A percentile compares a stretch with the other conserved stretches of the same genome.
Evolutionary conservation across 441 rosid species (phyloP).

Genomic region (Capsella rubella): DNA sequence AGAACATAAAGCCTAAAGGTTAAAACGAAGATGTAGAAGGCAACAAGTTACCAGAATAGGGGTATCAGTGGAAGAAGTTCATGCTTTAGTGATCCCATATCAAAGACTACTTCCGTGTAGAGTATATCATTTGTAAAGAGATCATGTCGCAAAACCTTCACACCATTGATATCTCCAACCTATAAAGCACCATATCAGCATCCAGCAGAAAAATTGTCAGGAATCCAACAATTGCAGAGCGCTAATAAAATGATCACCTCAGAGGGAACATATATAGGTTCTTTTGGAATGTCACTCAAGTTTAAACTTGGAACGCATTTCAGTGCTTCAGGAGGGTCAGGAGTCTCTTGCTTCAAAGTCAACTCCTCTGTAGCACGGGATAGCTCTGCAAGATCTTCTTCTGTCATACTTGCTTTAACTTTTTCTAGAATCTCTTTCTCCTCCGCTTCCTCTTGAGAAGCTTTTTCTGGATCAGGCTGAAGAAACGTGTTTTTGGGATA

Average conservation of each 20-base stretch:
- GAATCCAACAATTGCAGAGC: constrained; percentile 18
- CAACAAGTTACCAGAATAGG: constrained; percentile 79
- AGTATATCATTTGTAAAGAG: constrained; percentile 94
- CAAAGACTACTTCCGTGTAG: constrained; percentile 83
- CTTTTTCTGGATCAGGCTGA: constrained; percentile 92
- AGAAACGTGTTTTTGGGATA: constrained; percentile 26
- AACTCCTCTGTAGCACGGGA: constrained; percentile 85
- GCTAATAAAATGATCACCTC: constrained; percentile 57
- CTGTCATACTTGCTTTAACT: constrained; percentile 80
- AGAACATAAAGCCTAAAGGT: constrained; percentile 19
- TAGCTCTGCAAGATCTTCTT: constrained; percentile 86
- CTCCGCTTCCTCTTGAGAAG: constrained; percentile 77
- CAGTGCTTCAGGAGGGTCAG: constrained; percentile 89
- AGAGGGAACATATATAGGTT: constrained; percentile 71
- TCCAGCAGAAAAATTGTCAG: constrained; percentile 12
- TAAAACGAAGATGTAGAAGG: constrained; percentile 18
- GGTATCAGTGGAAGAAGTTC: constrained; percentile 89
- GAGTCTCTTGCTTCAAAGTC: constrained; percentile 89
- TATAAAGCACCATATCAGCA: constrained; percentile 38
- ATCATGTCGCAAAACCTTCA: constrained; percentile 83
- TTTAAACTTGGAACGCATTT: constrained; percentile 80
- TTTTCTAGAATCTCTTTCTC: constrained; percentile 70
- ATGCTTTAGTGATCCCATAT: constrained; percentile 76
- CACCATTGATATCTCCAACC: constrained; percentile 87
- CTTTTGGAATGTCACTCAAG: constrained; percentile 82